Evolutionary conservation across 2,329 filamentous ascomycete genomes (phyloP).

Genomic region (Cladosporium sp.): DNA sequence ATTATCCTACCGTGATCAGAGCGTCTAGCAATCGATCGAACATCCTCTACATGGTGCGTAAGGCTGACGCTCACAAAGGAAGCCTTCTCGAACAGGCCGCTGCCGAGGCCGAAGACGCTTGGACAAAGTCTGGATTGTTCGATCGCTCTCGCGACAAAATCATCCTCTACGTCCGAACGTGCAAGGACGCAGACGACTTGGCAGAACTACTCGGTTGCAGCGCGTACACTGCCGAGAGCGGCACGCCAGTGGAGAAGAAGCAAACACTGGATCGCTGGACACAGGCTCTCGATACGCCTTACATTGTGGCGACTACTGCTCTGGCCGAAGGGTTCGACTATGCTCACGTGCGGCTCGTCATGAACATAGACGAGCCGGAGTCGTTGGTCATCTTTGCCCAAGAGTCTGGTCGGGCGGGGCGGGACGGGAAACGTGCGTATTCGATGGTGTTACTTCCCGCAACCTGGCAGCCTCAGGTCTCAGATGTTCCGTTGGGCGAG

Average conservation of each 20-base stretch:
- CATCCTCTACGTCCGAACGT: constrained; percentile 4
- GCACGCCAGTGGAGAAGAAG: constrained; percentile 2
- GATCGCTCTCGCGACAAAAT: constrained; percentile 5
- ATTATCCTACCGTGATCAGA: neutral
- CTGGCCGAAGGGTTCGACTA: neutral
- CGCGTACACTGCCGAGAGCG: constrained; percentile 1
- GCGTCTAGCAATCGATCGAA: constrained; percentile 3
- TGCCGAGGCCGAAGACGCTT: neutral
- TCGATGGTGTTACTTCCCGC: constrained; percentile 8
- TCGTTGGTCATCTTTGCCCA: constrained; percentile 12
- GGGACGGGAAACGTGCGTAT: constrained; percentile 3
- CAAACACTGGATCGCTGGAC: neutral
- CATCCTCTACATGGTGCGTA: constrained; percentile 6
- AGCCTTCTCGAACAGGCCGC: constrained; percentile 1
- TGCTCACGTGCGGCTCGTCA: constrained; percentile 6
- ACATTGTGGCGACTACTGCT: too few species aligned
- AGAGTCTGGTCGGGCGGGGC: constrained; percentile 11
- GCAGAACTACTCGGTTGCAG: neutral
- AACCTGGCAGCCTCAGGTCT: constrained; percentile 3
- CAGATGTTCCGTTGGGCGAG: too few species aligned
- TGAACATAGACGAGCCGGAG: constrained; percentile 11
- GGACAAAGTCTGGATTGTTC: constrained; percentile 1
- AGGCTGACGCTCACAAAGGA: neutral
- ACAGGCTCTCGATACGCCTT: too few species aligned
- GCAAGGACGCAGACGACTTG: neutral